Evolutionary conservation across 495 filamentous ascomycete genomes (phyloP), one percentile per base, ranked within the genome.

Genomic region (Thermothielavioides terrestris): DNA sequence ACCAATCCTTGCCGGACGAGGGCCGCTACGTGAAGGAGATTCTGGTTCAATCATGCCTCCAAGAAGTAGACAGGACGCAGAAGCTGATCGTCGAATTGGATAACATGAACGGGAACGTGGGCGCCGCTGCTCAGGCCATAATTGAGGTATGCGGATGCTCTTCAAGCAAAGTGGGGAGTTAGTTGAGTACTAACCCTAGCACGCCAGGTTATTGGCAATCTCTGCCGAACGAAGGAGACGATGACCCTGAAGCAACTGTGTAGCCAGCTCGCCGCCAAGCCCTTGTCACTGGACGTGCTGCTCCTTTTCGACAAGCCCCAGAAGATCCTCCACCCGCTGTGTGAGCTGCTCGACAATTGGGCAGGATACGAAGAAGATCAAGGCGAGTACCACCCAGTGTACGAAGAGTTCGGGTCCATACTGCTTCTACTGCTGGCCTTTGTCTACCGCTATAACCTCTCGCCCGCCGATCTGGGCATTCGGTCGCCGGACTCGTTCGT

Each of bases 371-470:
- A 96, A 52, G 91, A 94, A 54, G 91, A 96, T 46, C 88, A 94
- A 72, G 82, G 83, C 30, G 92, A 98, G 62, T 92, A 92, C 57
- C 90, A 96, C 61, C 92, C 91, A 0, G 85, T 95, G 1, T 97
- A 97, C 58, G 91, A 97, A 54, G 94, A 98, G 52, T 98, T 97
- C 51, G 88, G 89, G 0, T 85, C 86, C 35, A 84, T 96, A 14
- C 70, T 97, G 6, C 76, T 97, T 3, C 71, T 98, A 1, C 76
- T 95, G 0, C 68, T 95, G 17, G 84, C 85, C 0, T 85, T 94
- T 55, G 81, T 86, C 46, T 80, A 92, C 57, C 89, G 94, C 14
- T 96, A 94, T 58, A 77, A 81, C 32, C 68, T 98, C 18, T 78
- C 75, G 0, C 66, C 74, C 1, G 65, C 77, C 17, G 89, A 95